phyloP scores from a whole-genome alignment of 2,329 filamentous ascomycete genomes.

The Trichophyton benhamiae region DNA sequence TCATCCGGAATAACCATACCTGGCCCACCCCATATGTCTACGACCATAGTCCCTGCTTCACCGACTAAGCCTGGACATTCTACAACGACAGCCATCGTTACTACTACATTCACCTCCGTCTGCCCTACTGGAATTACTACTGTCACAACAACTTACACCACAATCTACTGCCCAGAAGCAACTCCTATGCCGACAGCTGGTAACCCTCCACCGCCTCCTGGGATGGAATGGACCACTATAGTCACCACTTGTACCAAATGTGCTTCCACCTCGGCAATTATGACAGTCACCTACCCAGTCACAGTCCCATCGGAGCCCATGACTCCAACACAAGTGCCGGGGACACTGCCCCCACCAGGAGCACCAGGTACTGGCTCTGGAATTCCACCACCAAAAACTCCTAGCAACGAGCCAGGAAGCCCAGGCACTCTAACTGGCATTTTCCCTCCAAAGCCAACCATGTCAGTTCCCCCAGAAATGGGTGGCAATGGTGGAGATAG shows the following conservation, averaged over 20 bases:
- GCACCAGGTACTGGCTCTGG: too few species aligned
- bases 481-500: neutral
- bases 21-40: slow-evolving; percentile 7
- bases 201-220: too few species aligned
- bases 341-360: too few species aligned
- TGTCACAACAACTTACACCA: slow-evolving; percentile 28
- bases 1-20: slow-evolving; percentile 4
- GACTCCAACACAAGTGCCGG: neutral
- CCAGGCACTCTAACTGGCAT: neutral
- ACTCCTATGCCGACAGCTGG: too few species aligned
- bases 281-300: slow-evolving; percentile 24
- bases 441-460: neutral
- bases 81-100: slow-evolving; percentile 27
- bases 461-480: neutral
- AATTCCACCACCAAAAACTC: too few species aligned
- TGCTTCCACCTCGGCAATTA: slow-evolving; percentile 8
- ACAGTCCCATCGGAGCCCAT: neutral
- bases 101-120: slow-evolving; percentile 32
- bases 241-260: too few species aligned
- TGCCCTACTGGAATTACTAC: slow-evolving; percentile 34
- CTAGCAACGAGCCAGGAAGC: neutral
- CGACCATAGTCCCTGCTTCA: slow-evolving; percentile 9
- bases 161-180: slow-evolving; percentile 26
- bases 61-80: neutral
- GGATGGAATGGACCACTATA: too few species aligned